phyloP scores from a whole-genome alignment of 2,329 filamentous ascomycete species.

The Helotiales sp. region DNA sequence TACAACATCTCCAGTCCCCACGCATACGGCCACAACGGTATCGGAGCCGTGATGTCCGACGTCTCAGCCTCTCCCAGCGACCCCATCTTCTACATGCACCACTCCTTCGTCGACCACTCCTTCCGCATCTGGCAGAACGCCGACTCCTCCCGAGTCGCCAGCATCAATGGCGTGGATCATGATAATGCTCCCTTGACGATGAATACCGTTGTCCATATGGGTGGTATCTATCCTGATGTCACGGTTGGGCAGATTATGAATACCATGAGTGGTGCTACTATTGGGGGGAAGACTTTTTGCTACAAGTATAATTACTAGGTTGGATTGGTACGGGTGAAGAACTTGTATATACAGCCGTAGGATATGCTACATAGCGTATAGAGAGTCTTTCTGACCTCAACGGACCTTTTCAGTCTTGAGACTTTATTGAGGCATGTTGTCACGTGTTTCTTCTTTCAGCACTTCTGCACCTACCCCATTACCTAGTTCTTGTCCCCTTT shows the following conservation, averaged over 20 bases:
- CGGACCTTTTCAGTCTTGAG: too few species aligned
- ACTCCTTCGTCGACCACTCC: conserved; percentile 16
- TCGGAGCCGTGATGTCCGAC: conserved; percentile 16
- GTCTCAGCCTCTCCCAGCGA: conserved; percentile 9
- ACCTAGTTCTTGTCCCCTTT: too few species aligned
- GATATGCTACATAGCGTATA: too few species aligned
- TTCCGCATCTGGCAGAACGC: conserved; percentile 18
- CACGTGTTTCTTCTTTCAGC: too few species aligned
- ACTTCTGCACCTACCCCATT: too few species aligned
- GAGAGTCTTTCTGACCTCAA: too few species aligned
- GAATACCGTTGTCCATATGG: conserved; percentile 10
- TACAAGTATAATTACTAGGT: conserved; percentile 18
- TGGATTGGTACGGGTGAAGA: too few species aligned
- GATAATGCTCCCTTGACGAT: conserved; percentile 8
- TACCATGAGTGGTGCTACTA: conserved; percentile 10
- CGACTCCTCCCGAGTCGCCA: conserved; percentile 1
- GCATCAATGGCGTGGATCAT: conserved; percentile 14
- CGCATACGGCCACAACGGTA: conserved; percentile 18
- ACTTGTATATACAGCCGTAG: too few species aligned
- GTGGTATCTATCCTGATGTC: conserved; percentile 14
- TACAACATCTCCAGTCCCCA: conserved; percentile 8
- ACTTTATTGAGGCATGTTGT: too few species aligned
- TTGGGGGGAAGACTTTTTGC: conserved; percentile 11
- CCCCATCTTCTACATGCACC: conserved; percentile 17
- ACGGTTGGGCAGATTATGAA: conserved; percentile 14